Percentiles rank a stretch among this genome's conserved stretches.
These are phyloP conservation scores for Henckelia pumila DNA, from an alignment of 257 asterid genomes.

Conservation along the genomic window DNA sequence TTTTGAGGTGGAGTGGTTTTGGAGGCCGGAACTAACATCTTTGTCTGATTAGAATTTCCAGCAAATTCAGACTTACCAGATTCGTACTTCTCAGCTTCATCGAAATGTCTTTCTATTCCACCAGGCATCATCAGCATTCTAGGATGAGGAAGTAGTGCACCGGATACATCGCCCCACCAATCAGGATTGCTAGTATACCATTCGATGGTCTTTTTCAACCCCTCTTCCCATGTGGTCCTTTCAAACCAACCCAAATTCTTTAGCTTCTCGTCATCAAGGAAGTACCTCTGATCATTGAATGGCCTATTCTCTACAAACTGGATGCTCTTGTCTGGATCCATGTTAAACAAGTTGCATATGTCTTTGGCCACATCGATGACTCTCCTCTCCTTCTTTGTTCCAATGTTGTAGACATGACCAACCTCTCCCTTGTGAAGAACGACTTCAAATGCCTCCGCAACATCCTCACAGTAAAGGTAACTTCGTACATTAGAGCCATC, in stretches of 20 bases:
- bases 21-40: slow-evolving; percentile 51
- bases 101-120: slow-evolving; percentile 62
- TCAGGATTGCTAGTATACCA: slow-evolving; percentile 83
- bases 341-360: slow-evolving; percentile 72
- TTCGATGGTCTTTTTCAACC: slow-evolving; percentile 79
- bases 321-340: slow-evolving; percentile 73
- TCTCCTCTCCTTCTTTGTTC: slow-evolving; percentile 91
- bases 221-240: slow-evolving; percentile 88
- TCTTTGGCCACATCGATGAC: slow-evolving; percentile 90
- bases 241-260: slow-evolving; percentile 84
- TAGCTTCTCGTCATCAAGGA: slow-evolving; percentile 91
- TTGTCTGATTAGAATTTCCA: slow-evolving; percentile 43
- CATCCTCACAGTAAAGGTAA: slow-evolving; percentile 93
- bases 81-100: slow-evolving; percentile 66
- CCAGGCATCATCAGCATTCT: slow-evolving; percentile 96
- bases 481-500: slow-evolving; percentile 95
- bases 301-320: slow-evolving; percentile 91
- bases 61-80: slow-evolving; percentile 48
- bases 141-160: slow-evolving; percentile 98
- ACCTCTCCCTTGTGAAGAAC: slow-evolving; percentile 94
- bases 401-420: slow-evolving; percentile 92
- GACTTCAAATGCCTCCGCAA: slow-evolving; percentile 92
- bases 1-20: slow-evolving; percentile 42
- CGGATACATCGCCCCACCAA: slow-evolving; percentile 99
- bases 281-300: slow-evolving; percentile 93